Percentiles rank a stretch among this genome's conserved stretches.
phyloP scores from a whole-genome alignment of 2,329 filamentous ascomycete genomes.

The Aspergillus terreus region DNA sequence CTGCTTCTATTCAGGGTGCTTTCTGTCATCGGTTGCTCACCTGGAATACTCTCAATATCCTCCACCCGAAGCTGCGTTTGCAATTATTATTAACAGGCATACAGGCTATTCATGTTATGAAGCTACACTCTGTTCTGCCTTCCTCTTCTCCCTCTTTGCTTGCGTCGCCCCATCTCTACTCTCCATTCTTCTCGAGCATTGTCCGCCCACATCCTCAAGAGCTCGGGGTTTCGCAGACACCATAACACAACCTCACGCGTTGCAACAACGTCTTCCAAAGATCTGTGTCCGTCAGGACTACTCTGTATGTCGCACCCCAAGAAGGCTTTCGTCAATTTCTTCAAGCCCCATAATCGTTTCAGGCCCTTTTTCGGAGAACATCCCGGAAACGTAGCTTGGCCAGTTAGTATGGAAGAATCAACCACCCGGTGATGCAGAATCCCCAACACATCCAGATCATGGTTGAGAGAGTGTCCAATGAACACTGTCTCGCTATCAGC shows the following conservation, averaged over 20 bases:
- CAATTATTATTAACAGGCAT: too few relatives aligned
- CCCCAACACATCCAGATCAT: conserved; percentile 45
- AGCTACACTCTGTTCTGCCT: too few relatives aligned
- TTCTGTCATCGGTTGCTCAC: too few relatives aligned
- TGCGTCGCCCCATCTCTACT: too few relatives aligned
- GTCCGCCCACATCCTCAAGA: conserved; percentile 34
- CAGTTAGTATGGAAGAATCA: conserved; percentile 43
- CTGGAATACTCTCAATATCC: too few relatives aligned
- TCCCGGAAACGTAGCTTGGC: conserved; percentile 24
- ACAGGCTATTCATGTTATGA: too few relatives aligned
- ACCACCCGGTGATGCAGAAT: conserved; percentile 43
- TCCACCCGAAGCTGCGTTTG: too few relatives aligned
- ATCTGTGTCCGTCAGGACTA: conserved; percentile 41
- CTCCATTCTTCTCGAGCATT: background rate
- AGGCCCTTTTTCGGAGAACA: background rate
- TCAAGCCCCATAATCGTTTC: conserved; percentile 32
- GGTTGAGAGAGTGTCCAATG: conserved; percentile 46
- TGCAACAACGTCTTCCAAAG: conserved; percentile 50
- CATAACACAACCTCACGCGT: conserved; percentile 48
- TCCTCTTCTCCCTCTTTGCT: too few relatives aligned
- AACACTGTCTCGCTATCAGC: conserved; percentile 46
- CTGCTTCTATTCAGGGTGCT: too few relatives aligned
- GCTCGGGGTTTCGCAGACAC: conserved; percentile 39
- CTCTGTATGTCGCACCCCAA: conserved; percentile 35
- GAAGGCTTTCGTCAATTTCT: conserved; percentile 32